Evolutionary conservation across 2,329 filamentous ascomycete genomes (phyloP).

Genomic region (Trichoderma arundinaceum): DNA sequence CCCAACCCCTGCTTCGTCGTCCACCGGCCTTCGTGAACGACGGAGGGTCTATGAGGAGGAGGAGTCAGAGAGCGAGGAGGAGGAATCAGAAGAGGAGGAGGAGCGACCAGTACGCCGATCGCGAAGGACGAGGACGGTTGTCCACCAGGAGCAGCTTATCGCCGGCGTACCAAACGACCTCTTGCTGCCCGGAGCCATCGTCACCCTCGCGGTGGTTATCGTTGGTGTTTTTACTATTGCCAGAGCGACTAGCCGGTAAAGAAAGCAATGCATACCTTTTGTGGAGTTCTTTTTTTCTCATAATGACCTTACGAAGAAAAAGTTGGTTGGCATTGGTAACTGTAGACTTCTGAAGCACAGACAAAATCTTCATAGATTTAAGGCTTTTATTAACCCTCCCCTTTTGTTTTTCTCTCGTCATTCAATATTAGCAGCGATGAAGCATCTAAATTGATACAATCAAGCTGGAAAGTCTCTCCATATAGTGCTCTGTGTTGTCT

Average conservation of each 20-base stretch:
- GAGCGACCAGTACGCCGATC: slow-evolving; percentile 55
- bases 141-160: slow-evolving; percentile 77
- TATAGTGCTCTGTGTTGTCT: too few relatives aligned
- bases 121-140: slow-evolving; percentile 46
- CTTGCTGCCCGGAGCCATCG: slow-evolving; percentile 89
- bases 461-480: too few relatives aligned
- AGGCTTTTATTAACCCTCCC: not conserved
- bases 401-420: too few relatives aligned
- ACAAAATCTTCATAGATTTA: slow-evolving; percentile 31
- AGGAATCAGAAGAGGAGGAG: slow-evolving; percentile 60
- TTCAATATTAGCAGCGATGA: too few relatives aligned
- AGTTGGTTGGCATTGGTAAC: slow-evolving; percentile 31
- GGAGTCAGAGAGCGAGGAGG: slow-evolving; percentile 62
- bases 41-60: slow-evolving; percentile 56
- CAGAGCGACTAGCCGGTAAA: slow-evolving; percentile 64
- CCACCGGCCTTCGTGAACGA: slow-evolving; percentile 56
- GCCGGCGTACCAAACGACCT: slow-evolving; percentile 92
- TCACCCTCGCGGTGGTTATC: slow-evolving; percentile 93
- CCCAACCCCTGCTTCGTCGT: slow-evolving; percentile 56
- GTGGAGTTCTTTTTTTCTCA: slow-evolving; percentile 30
- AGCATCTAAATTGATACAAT: too few relatives aligned
- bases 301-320: slow-evolving; percentile 49
- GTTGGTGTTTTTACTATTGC: slow-evolving; percentile 90
- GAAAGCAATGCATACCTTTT: slow-evolving; percentile 28
- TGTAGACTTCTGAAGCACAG: slow-evolving; percentile 31